Evolutionary conservation across 1,284 basidiomycete genomes (phyloP), one percentile per base, ranked within the genome.

Genomic region (Microbotryum silenes-acaulis): DNA sequence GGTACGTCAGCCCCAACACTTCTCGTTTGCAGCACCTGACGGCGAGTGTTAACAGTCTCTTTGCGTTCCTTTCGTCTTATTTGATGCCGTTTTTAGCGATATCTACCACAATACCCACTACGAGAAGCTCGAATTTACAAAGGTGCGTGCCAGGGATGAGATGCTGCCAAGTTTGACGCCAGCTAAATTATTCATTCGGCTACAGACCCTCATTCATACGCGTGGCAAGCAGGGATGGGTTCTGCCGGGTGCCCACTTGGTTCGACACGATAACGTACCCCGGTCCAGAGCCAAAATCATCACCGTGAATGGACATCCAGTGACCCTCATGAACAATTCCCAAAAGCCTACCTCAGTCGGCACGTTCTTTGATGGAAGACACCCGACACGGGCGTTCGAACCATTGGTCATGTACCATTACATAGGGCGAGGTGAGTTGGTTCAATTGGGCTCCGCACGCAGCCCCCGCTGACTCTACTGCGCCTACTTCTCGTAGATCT

Each of bases 61-160:
- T 44, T 23, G 10, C 51, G 27, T 51, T n/a, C 27, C 8, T 52
- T n/a, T 9, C 31, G 52, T 54, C 12, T 54, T 10, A 14, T 14
- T 18, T 53, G 37, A 14, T 42, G n/a, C 21, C 50, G 16, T 25
- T 3, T 33, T 6, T 27, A 60, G 58, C 14, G 59, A 60, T 18
- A 20, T 60, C 42, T 54, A 55, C 29, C 59, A 60, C 48, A 18
- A 47, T 9, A 51, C 45, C 29, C 48, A 16, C 5, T 55, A 55
- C 42, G 59, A 51, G 25, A 55, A 55, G 53, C 59, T 60, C 27
- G 53, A 54, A 7, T 60, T 33, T 31, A 60, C 59, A n/a, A 60
- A 60, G 37, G 58, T 54, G 1, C 20, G 58, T 18, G 8, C 3
- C 14, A 42, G 37, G 12, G 14, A 14, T 42, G 37, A 12, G 14